Conservation (phyloP, 108 stramenopile genomes). For the Stephanodiscus minutulus region DNA sequence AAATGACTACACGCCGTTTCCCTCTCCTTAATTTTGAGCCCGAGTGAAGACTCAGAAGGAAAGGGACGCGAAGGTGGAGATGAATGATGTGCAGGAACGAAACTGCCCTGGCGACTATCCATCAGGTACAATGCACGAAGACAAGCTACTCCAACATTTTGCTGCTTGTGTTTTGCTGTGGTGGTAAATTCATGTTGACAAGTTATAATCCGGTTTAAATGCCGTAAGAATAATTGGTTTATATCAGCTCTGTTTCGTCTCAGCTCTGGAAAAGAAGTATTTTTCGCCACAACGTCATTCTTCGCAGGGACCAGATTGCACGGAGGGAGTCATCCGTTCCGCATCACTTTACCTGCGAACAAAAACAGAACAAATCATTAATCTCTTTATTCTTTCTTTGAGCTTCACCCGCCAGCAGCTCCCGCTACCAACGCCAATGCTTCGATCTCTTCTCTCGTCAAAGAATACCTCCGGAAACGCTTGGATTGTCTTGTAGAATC, state of each 20-base stretch:
- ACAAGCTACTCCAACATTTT: too few species aligned
- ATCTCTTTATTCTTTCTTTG: slow-evolving; percentile 23
- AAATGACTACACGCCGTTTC: too few species aligned
- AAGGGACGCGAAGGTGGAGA: too few species aligned
- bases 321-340: neutral
- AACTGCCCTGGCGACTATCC: too few species aligned
- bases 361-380: neutral
- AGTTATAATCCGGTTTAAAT: neutral
- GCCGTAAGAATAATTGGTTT: neutral
- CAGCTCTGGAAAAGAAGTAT: neutral
- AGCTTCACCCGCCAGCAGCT: slow-evolving; percentile 50
- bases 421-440: slow-evolving; percentile 42
- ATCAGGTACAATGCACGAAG: too few species aligned
- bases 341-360: slow-evolving; percentile 1
- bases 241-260: slow-evolving; percentile 9
- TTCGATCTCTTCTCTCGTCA: slow-evolving; percentile 57
- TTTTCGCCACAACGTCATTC: slow-evolving; percentile 21
- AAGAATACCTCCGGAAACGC: slow-evolving; percentile 9
- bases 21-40: too few species aligned
- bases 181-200: too few species aligned
- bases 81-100: too few species aligned
- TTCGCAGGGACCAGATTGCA: neutral
- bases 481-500: neutral
- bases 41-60: too few species aligned
- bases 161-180: too few species aligned